These are phyloP conservation scores for Podaxis mareebaensis DNA, from an alignment of 768 basidiomycete genomes.

Conservation along the genomic window DNA sequence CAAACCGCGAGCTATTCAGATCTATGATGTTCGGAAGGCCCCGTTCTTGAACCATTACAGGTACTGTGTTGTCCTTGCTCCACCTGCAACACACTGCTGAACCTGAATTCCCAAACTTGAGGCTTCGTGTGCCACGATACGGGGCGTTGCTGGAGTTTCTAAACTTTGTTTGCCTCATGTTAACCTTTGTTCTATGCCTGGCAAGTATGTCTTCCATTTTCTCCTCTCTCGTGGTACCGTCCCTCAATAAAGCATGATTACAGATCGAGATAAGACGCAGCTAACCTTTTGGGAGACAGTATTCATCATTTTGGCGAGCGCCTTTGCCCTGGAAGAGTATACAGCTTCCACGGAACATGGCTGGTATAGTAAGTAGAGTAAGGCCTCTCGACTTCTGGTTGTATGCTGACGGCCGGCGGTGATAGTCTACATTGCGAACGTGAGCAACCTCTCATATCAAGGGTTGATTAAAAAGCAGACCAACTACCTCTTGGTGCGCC, in stretches of 20 bases:
- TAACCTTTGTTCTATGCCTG: conserved; percentile 74
- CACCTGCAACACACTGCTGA: conserved; percentile 4
- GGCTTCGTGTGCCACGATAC: conserved; percentile 82
- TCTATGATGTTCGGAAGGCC: conserved; percentile 65
- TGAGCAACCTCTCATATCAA: conserved; percentile 27
- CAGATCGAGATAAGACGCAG: conserved; percentile 56
- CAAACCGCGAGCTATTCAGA: conserved; percentile 71
- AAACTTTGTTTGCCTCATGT: conserved; percentile 67
- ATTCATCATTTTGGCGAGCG: conserved; percentile 75
- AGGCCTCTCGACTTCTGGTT: neutral
- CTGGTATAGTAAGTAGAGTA: conserved; percentile 68
- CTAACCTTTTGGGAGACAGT: conserved; percentile 65
- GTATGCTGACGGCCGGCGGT: conserved; percentile 4
- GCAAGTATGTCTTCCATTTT: conserved; percentile 50
- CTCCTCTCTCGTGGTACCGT: neutral
- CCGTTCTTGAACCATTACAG: conserved; percentile 87
- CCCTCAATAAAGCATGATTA: conserved; percentile 4
- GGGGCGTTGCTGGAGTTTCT: conserved; percentile 76
- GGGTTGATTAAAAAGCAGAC: neutral
- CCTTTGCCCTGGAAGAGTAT: conserved; percentile 86
- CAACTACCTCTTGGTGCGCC: neutral
- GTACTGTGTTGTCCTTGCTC: conserved; percentile 28
- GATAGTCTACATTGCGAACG: conserved; percentile 84
- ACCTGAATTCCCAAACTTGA: conserved; percentile 24
- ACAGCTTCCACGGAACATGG: conserved; percentile 86